Evolutionary conservation across 1,139 yeast genomes (phyloP), one percentile per base, ranked within the genome.

Genomic region (Hemisphaericaspora xylofermentans): DNA sequence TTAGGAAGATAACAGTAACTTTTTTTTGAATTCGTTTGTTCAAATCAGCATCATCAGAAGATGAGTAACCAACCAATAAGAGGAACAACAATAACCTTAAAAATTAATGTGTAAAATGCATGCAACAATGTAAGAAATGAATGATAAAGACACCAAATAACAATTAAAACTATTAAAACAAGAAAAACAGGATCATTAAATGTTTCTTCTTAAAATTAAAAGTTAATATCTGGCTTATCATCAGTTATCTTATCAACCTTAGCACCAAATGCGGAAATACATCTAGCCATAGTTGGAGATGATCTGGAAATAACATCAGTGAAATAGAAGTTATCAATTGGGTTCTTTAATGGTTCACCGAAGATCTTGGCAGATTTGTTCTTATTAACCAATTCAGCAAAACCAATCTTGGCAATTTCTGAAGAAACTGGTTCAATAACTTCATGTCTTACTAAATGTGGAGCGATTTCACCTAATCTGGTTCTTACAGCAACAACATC

Each of bases 231-330:
- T 41, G 77, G 77, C 50, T 62, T 71, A 47, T 76, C 76, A 59
- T 80, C 84, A 45, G 61, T 61, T 42, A 71, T 61, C 62, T 81
- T 81, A 49, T 80, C 86, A 51, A 80, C 71, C 65, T 78, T 76
- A 45, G 84, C 77, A 45, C 88, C 88, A 58, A 82, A 81, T 42
- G 83, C 66, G 41, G 81, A 69, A 47, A 81, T 76, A 75, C 94
- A 84, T 69, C 78, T 84, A 41, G 95, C 95, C 95, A 88, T 87
- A 31, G 95, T 87, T 53, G 89, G 88, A 40, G 95, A 87, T 43
- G 88, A 81, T 72, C 95, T 79, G 30, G 95, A 84, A 54, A 88
- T 84, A 49, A 85, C 88, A 63, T 88, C 94, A 35, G 96, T 88
- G 73, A 86, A 84, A 74, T 87, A 88, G 64, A 85, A 88, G 78